Base-by-base conservation (phyloP, 192 early-diverging fungal species). In the Umbelopsis sp. region DNA sequence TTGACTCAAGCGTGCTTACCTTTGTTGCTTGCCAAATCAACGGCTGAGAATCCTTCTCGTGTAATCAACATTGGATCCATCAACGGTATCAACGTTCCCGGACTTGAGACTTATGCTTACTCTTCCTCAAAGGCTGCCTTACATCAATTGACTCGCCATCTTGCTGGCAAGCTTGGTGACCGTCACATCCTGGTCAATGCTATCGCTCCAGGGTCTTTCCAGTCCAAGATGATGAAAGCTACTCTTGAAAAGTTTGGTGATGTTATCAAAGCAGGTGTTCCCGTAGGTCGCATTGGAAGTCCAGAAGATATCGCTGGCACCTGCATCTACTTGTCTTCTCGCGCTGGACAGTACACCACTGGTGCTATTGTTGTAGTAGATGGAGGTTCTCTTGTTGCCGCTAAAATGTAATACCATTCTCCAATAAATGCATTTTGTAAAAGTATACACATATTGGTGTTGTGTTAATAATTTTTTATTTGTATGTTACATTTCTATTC, bases 21-120 rank as follows among this genome's bases (percentile, higher is more conserved):
- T 7, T 78, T 92, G 49, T 81, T 98, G 13, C 78, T 82, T 30
- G 85, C 84, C 25, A 86, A 78, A 18, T 84, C 86, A 8, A 84
- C 80, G 2, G 58, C 73, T 20, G 48, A 82, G 7, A 74, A 81
- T 27, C 93, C 94, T 6, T 81, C 90, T 2, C 81, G 89, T 16
- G 87, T 98, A n/a, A 97, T 98, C 82, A 98, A 97, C 77, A 92
- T 98, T 74, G 91, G 92, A 5, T 91, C 86, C 4, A 82, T 95
- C 64, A 90, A 91, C 44, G 89, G 91, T 13, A 67, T 90, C 12
- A 44, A 70, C 18, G 27, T 66, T 7, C 68, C 81, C n/a, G 25
- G 35, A 0, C 75, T 80, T 22, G 81, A 88, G 30, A 89, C 85
- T 11, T 89, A 89, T 61, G 92, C 92, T 8, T 94, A 94, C 71